A percentile compares a stretch with the other conserved stretches of the same genome.
Evolutionary conservation across 2,329 filamentous ascomycete genomes (phyloP).

Genomic region (Cladorrhinum sp.): DNA sequence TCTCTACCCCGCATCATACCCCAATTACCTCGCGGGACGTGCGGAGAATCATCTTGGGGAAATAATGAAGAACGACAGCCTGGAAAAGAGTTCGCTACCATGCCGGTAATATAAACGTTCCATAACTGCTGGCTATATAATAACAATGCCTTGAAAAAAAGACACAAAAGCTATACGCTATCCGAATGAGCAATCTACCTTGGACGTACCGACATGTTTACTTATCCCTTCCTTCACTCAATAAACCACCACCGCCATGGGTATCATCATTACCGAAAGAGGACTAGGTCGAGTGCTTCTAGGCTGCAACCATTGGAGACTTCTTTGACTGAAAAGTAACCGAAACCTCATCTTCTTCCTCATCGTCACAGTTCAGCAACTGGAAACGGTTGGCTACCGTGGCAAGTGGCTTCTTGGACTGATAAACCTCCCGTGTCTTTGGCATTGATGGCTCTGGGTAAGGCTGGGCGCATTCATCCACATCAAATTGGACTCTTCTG

Average conservation of each 20-base stretch:
- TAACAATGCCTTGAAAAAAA: neutral
- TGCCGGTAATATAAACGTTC: no score
- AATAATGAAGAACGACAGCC: no score
- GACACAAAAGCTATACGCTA: no score
- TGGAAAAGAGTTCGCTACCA: no score
- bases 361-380: slow-evolving; percentile 51
- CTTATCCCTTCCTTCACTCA: neutral
- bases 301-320: slow-evolving; percentile 28
- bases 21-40: no score
- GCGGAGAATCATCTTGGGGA: no score
- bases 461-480: slow-evolving; percentile 69
- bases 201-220: neutral
- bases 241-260: neutral
- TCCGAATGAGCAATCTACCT: neutral
- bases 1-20: no score
- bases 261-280: no score
- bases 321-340: slow-evolving; percentile 27
- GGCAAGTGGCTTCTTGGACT: slow-evolving; percentile 36
- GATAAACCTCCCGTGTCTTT: slow-evolving; percentile 27
- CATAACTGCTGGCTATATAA: no score
- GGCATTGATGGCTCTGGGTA: slow-evolving; percentile 36
- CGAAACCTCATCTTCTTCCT: slow-evolving; percentile 38
- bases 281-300: slow-evolving; percentile 9
- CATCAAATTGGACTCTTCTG: slow-evolving; percentile 66
- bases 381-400: slow-evolving; percentile 59